Conservation (phyloP, 2,329 filamentous ascomycete species). For the Aspergillus fumigatus region DNA sequence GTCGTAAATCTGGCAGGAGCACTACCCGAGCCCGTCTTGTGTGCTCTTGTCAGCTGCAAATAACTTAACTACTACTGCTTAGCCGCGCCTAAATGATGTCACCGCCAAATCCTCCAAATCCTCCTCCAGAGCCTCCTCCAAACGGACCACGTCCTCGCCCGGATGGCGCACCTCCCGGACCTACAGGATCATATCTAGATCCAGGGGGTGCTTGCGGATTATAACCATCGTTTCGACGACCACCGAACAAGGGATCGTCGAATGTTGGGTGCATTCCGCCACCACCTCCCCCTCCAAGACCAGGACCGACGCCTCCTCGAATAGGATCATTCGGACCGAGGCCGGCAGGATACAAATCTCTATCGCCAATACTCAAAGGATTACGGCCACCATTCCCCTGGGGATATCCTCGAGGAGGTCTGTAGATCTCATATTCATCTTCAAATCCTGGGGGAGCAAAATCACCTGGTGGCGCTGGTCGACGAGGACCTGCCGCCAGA, state of each 20-base stretch:
- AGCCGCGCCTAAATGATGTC: conserved; percentile 36
- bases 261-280: conserved; percentile 97
- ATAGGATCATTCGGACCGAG: conserved; percentile 83
- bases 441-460: conserved; percentile 89
- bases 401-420: conserved; percentile 53
- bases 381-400: conserved; percentile 46
- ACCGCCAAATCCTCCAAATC: conserved; percentile 43
- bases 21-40: background rate
- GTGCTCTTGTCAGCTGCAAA: background rate
- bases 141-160: conserved; percentile 44
- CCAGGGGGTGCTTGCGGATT: conserved; percentile 78
- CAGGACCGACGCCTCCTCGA: conserved; percentile 60
- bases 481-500: conserved; percentile 55
- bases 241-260: conserved; percentile 80
- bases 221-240: conserved; percentile 49
- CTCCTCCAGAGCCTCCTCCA: conserved; percentile 28
- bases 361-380: conserved; percentile 70
- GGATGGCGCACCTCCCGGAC: conserved; percentile 58
- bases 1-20: background rate
- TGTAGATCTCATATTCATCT: conserved; percentile 80
- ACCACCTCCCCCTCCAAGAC: conserved; percentile 59
- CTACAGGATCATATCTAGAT: conserved; percentile 84
- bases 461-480: conserved; percentile 64
- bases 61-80: background rate
- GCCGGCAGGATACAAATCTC: conserved; percentile 82